Conservation (phyloP, 179 eudicot genomes). For the Patellifolia procumbens region DNA sequence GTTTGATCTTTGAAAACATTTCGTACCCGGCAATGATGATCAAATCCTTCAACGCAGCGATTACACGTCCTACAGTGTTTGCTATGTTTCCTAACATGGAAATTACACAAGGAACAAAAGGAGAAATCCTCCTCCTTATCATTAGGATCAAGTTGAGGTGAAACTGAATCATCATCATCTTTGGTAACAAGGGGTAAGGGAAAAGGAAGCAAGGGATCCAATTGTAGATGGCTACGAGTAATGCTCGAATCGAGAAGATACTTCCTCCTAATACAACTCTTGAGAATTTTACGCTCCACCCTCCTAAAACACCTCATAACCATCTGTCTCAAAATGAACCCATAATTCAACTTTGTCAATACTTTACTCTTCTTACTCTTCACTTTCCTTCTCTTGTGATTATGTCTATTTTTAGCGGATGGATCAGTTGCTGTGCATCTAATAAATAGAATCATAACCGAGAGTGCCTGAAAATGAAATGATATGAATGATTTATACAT, state of each 20-base stretch:
- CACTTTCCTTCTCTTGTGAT: slow-evolving; percentile 42
- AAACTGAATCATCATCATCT: slow-evolving; percentile 48
- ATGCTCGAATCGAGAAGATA: slow-evolving; percentile 58
- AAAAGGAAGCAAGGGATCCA: slow-evolving; percentile 72
- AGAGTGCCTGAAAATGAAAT: slow-evolving; percentile 55
- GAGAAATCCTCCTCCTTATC: slow-evolving; percentile 57
- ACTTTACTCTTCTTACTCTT: slow-evolving; percentile 25
- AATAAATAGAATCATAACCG: slow-evolving; percentile 58
- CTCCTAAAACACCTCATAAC: slow-evolving; percentile 56
- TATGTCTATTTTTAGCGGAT: slow-evolving; percentile 57
- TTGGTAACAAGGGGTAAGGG: slow-evolving; percentile 56
- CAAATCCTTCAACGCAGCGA: slow-evolving; percentile 92
- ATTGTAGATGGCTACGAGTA: slow-evolving; percentile 37
- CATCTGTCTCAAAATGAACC: slow-evolving; percentile 56
- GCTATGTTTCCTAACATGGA: slow-evolving; percentile 74
- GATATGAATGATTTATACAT: background rate
- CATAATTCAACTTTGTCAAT: slow-evolving; percentile 50
- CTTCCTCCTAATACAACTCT: slow-evolving; percentile 73
- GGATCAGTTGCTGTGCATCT: slow-evolving; percentile 85
- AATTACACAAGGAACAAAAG: slow-evolving; percentile 71
- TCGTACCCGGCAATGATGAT: slow-evolving; percentile 87
- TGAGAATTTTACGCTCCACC: slow-evolving; percentile 70
- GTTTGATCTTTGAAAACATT: background rate
- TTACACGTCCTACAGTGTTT: slow-evolving; percentile 91
- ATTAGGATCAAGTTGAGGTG: slow-evolving; percentile 37